Evolutionary conservation across 768 basidiomycete genomes (phyloP).

Genomic region (Calvatia gigantea): DNA sequence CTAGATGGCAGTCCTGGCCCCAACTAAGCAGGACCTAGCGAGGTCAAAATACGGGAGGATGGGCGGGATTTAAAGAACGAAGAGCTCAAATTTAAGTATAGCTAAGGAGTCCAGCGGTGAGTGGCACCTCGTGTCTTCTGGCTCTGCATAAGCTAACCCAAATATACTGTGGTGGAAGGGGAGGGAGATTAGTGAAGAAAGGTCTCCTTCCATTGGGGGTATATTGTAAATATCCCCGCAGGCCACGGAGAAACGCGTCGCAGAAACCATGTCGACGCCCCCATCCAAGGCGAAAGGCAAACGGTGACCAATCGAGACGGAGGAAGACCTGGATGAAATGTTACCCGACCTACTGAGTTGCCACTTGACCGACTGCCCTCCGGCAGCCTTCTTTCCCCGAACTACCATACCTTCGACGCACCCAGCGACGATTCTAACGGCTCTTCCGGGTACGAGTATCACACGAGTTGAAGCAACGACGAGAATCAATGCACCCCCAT

Average conservation of each 20-base stretch:
- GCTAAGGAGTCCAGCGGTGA: slow-evolving; percentile 61
- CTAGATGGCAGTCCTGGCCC: slow-evolving; percentile 26
- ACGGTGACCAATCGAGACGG: slow-evolving; percentile 28
- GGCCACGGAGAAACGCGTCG: slow-evolving; percentile 45
- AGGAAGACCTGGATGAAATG: slow-evolving; percentile 21
- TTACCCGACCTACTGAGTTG: slow-evolving; percentile 35
- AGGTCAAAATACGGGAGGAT: slow-evolving; percentile 43
- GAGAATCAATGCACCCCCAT: slow-evolving; percentile 38
- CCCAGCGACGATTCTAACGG: neutral
- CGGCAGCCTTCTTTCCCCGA: slow-evolving; percentile 6
- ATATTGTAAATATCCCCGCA: slow-evolving; percentile 45
- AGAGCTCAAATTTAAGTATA: slow-evolving; percentile 63
- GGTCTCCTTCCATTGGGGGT: slow-evolving; percentile 56
- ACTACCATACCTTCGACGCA: neutral
- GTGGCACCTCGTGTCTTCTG: slow-evolving; percentile 22
- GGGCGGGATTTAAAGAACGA: slow-evolving; percentile 76
- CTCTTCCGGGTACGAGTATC: slow-evolving; percentile 12
- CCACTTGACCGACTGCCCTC: slow-evolving; percentile 25
- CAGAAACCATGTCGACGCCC: slow-evolving; percentile 30
- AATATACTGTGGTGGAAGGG: slow-evolving; percentile 34
- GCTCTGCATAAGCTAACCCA: neutral
- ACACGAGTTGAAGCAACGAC: slow-evolving; percentile 28
- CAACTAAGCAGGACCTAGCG: slow-evolving; percentile 16
- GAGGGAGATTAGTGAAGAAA: slow-evolving; percentile 76
- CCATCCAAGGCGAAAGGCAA: slow-evolving; percentile 35